Evolutionary conservation across 2,329 filamentous ascomycete species (phyloP).

Genomic region (Beauveria bassiana): DNA sequence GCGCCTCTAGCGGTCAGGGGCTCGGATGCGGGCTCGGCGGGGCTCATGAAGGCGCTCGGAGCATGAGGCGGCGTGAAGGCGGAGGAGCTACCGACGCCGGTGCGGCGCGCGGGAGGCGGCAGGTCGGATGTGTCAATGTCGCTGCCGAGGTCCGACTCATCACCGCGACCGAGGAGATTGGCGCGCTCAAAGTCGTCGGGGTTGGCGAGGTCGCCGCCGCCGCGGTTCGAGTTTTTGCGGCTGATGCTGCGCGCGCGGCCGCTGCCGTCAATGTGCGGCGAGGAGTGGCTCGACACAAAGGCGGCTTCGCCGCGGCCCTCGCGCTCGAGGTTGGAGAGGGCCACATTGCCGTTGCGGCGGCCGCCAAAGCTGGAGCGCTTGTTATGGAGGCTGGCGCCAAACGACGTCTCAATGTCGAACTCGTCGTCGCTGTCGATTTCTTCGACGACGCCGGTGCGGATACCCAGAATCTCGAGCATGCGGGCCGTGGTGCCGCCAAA

Average conservation of each 20-base stretch:
- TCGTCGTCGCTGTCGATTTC: constrained; percentile 97
- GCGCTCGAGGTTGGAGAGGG: constrained; percentile 44
- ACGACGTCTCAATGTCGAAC: constrained; percentile 78
- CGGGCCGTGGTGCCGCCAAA: constrained; percentile 95
- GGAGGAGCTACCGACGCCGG: constrained; percentile 16
- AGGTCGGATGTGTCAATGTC: constrained; percentile 61
- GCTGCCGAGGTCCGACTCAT: constrained; percentile 53
- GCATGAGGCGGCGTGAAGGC: constrained; percentile 17
- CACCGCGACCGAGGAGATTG: constrained; percentile 47
- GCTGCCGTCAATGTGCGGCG: constrained; percentile 33
- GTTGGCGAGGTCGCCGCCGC: constrained; percentile 14
- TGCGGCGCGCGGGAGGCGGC: constrained; percentile 47
- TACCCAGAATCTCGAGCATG: constrained; percentile 97
- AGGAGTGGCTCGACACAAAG: constrained; percentile 48
- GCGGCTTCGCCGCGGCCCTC: constrained; percentile 28
- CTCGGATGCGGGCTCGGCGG: constrained; percentile 22
- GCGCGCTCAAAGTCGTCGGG: constrained; percentile 44
- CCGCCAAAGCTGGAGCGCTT: constrained; percentile 75
- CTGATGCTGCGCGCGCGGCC: constrained; percentile 39
- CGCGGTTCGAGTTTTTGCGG: constrained; percentile 39
- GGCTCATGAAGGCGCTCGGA: constrained; percentile 24
- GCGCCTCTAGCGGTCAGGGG: constrained; percentile 66
- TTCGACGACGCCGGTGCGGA: constrained; percentile 90
- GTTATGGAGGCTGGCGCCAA: constrained; percentile 65
- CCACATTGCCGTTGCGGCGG: constrained; percentile 53